Evolutionary conservation across 2,329 filamentous ascomycete species (phyloP), one percentile per base, ranked within the genome.

Genomic region (Colletotrichum incanum): DNA sequence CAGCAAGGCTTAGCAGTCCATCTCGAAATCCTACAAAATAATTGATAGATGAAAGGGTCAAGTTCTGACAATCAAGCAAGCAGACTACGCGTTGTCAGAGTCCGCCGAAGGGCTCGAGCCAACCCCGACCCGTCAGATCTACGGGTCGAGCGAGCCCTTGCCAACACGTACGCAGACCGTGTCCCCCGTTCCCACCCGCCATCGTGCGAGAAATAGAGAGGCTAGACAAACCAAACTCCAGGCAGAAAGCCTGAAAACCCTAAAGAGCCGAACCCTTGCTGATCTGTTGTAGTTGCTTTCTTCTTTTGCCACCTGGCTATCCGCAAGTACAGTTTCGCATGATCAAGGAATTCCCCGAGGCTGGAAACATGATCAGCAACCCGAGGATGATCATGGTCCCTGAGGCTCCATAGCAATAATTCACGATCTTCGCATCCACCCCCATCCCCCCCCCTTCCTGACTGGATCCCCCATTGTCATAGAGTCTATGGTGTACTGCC

Each of bases 321-420:
- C 45, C 60, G 45, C 45, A 50, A 20, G 31, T 49, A n/a, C 23
- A n/a, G 45, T 50, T 50, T 50, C n/a, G 16, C 23, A 43, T 26
- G 34, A 50, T 37, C 20, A 3, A 43, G 14, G 34, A 41, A 37
- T 26, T 20, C 5, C n/a, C 31, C 9, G 34, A 50, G 45, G 31
- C 60, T 41, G n/a, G 45, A 23, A 56, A 34, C 12, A 69, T 16
- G 52, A 65, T 59, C 34, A 47, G 65, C 54, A 61, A 39, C 16
- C 28, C n/a, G 45, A 31, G 67, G 61, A 16, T 37, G 54, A 71
- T 67, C 54, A 45, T 37, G n/a, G 6, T 28, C 63, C 37, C 39
- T n/a, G 16, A 55, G 14, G n/a, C 43, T 28, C 41, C 58, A 39
- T 63, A 52, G 14, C 49, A 55, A 28, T 56, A 8, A 41, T 41